Percentiles rank a stretch among this genome's conserved stretches.
Evolutionary conservation across 192 early-diverging fungal genomes (phyloP).

Genomic region (Powellomyces hirtus): DNA sequence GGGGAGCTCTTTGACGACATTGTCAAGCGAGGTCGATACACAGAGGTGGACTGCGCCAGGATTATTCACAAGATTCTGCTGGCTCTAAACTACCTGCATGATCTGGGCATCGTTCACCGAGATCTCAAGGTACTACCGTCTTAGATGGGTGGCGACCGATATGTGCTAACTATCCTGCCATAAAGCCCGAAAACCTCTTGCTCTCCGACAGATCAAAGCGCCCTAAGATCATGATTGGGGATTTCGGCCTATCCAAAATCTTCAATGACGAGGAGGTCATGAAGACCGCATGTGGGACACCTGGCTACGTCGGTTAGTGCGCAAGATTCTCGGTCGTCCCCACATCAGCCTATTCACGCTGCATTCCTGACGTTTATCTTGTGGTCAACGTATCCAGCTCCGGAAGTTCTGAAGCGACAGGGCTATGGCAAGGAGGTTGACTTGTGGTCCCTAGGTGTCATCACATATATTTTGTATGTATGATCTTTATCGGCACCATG

Average conservation of each 20-base stretch:
- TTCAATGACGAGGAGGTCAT: constrained; percentile 59
- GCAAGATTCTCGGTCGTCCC: neutral
- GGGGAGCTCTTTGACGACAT: constrained; percentile 95
- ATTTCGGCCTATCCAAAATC: constrained; percentile 93
- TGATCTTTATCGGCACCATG: neutral
- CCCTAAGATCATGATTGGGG: constrained; percentile 82
- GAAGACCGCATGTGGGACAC: constrained; percentile 86
- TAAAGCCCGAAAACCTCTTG: constrained; percentile 54
- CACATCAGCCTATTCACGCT: neutral
- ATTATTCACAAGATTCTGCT: constrained; percentile 77
- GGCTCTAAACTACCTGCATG: constrained; percentile 84
- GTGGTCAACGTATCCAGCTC: constrained; percentile 56
- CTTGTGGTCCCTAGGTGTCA: constrained; percentile 93
- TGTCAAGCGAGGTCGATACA: constrained; percentile 67
- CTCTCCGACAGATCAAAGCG: constrained; percentile 47
- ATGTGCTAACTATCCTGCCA: too few relatives aligned
- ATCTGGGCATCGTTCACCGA: constrained; percentile 82
- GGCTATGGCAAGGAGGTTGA: constrained; percentile 76
- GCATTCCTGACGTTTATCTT: neutral
- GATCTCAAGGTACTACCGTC: constrained; percentile 82
- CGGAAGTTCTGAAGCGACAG: constrained; percentile 76
- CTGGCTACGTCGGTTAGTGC: constrained; percentile 70
- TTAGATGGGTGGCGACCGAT: too few relatives aligned
- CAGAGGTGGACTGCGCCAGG: constrained; percentile 73
- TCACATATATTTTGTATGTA: constrained; percentile 80